Percentiles rank a stretch among this genome's conserved stretches.
Evolutionary conservation across 768 basidiomycete species (phyloP).

Genomic region (Tubosaeta brunneosetosa): DNA sequence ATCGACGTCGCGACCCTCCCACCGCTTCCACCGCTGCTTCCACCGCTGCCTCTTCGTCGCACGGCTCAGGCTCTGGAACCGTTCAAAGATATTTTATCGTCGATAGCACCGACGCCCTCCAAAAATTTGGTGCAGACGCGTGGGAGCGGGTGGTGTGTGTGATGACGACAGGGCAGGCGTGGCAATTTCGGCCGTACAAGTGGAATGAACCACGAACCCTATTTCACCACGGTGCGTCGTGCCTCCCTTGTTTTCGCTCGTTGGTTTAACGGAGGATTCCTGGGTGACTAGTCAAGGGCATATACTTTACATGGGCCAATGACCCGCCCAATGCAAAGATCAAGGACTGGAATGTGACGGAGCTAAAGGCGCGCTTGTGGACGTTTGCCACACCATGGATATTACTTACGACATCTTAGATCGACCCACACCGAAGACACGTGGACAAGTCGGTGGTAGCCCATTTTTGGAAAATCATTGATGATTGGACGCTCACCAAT

Average conservation of each 20-base stretch:
- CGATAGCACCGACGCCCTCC: slow-evolving; percentile 87
- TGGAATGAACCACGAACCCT: slow-evolving; percentile 91
- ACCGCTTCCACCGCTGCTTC: slow-evolving; percentile 22
- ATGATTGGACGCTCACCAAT: slow-evolving; percentile 76
- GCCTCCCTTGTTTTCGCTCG: neutral
- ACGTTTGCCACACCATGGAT: neutral
- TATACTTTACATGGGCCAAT: slow-evolving; percentile 93
- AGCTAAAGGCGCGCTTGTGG: slow-evolving; percentile 64
- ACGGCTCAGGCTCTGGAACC: slow-evolving; percentile 19
- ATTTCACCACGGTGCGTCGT: slow-evolving; percentile 83
- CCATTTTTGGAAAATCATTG: slow-evolving; percentile 92
- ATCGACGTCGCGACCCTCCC: slow-evolving; percentile 65
- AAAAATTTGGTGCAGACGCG: slow-evolving; percentile 87
- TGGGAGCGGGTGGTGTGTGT: slow-evolving; percentile 98
- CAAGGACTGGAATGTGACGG: slow-evolving; percentile 96
- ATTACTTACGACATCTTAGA: slow-evolving; percentile 42
- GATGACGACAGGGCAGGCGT: slow-evolving; percentile 96
- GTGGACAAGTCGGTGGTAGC: slow-evolving; percentile 93
- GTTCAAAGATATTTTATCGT: slow-evolving; percentile 79
- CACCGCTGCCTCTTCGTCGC: slow-evolving; percentile 14
- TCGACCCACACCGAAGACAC: slow-evolving; percentile 85
- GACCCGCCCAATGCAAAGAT: slow-evolving; percentile 86
- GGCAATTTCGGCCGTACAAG: slow-evolving; percentile 97
- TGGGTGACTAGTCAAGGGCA: slow-evolving; percentile 71
- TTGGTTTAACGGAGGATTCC: too few species aligned